phyloP scores from a whole-genome alignment of 2,329 filamentous ascomycete species.

The Sporothrix phasma region DNA sequence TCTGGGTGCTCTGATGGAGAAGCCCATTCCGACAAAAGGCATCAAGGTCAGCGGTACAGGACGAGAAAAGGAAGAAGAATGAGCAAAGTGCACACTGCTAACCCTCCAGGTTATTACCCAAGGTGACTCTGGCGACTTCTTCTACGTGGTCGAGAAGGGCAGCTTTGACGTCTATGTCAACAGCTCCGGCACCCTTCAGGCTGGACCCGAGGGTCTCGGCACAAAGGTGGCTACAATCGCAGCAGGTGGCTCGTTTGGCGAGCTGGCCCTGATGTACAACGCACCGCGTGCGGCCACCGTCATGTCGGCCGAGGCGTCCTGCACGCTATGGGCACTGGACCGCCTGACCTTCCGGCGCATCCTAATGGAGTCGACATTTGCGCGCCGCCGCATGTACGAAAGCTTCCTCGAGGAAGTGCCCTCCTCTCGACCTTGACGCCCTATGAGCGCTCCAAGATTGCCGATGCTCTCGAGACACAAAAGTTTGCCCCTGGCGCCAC shows the following conservation, averaged over 20 bases:
- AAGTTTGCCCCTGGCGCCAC: constrained; percentile 71
- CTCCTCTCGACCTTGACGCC: constrained; percentile 72
- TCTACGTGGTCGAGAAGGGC: constrained; percentile 92
- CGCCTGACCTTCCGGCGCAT: constrained; percentile 95
- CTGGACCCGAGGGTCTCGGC: constrained; percentile 74
- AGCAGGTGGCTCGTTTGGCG: constrained; percentile 87
- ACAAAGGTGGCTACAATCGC: constrained; percentile 71
- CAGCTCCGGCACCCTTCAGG: constrained; percentile 61
- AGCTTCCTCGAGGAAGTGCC: constrained; percentile 92
- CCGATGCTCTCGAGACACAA: constrained; percentile 84
- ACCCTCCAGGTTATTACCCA: constrained; percentile 72
- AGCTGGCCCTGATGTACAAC: constrained; percentile 97
- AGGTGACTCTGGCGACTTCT: constrained; percentile 92
- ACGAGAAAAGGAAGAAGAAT: neutral
- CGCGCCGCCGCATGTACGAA: constrained; percentile 92
- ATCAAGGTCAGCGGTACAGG: constrained; percentile 54
- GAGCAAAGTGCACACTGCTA: neutral
- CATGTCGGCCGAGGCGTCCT: constrained; percentile 65
- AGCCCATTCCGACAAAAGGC: constrained; percentile 85
- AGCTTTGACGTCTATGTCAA: constrained; percentile 89
- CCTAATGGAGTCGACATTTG: constrained; percentile 95
- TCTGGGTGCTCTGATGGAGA: constrained; percentile 83
- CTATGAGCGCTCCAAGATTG: constrained; percentile 95
- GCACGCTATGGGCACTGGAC: constrained; percentile 88
- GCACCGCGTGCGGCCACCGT: constrained; percentile 92